Conservation (phyloP, 768 basidiomycete species). For the Asterophora parasitica region DNA sequence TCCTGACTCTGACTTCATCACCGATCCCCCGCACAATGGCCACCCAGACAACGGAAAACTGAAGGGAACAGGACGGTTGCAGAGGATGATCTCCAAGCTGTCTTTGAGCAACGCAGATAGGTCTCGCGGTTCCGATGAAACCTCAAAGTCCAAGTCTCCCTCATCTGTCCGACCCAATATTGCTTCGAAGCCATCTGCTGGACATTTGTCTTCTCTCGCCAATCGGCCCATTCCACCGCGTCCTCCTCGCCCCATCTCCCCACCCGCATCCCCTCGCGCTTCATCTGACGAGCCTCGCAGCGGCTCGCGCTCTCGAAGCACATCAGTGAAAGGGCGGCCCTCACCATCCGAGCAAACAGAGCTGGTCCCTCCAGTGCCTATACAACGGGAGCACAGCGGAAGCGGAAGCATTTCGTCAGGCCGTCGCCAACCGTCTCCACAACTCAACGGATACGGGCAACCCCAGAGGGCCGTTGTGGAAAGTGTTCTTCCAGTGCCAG, state of each 20-base stretch:
- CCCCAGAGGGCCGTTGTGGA: constrained; percentile 1
- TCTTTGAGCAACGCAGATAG: constrained; percentile 46
- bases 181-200: constrained; percentile 28
- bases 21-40: constrained; percentile 21
- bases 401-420: constrained; percentile 7
- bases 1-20: constrained; percentile 40
- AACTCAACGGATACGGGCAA: constrained; percentile 7
- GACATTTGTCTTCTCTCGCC: constrained; percentile 44
- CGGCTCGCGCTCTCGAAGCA: constrained; percentile 21
- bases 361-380: not conserved
- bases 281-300: constrained; percentile 30
- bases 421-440: constrained; percentile 1
- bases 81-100: constrained; percentile 80
- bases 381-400: constrained; percentile 5
- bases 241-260: constrained; percentile 42
- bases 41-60: constrained; percentile 39
- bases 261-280: constrained; percentile 44
- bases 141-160: constrained; percentile 5
- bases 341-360: constrained; percentile 13
- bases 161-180: constrained; percentile 18
- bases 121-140: constrained; percentile 20
- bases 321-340: constrained; percentile 17
- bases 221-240: constrained; percentile 62
- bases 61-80: constrained; percentile 58
- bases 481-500: not conserved